These are phyloP conservation scores for Eimeria sp. DNA, from an alignment of 169 alveolate species.

Conservation along the genomic window DNA sequence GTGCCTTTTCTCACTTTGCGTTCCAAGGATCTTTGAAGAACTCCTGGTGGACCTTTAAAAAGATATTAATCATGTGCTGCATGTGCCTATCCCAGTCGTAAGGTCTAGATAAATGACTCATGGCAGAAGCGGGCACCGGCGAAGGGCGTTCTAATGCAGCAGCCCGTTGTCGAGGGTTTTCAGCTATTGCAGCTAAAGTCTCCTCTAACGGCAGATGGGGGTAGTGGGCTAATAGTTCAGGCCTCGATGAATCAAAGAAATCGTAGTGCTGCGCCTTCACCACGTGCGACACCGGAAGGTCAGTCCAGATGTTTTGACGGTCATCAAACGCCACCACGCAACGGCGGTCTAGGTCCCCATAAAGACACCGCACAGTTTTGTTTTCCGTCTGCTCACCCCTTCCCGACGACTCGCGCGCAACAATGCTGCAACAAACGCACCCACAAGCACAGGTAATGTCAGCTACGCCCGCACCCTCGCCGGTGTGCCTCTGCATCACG, in stretches of 20 bases:
- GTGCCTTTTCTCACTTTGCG: constrained; percentile 82
- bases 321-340: constrained; percentile 95
- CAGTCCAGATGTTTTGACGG: constrained; percentile 95
- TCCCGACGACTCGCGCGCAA: constrained; percentile 76
- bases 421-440: constrained; percentile 54
- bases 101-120: constrained; percentile 42
- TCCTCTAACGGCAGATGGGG: constrained; percentile 80
- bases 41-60: constrained; percentile 91
- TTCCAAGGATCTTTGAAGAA: constrained; percentile 92
- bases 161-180: constrained; percentile 28
- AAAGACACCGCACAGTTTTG: constrained; percentile 85
- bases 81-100: constrained; percentile 94
- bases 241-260: constrained; percentile 89
- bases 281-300: constrained; percentile 93
- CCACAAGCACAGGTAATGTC: background rate
- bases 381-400: constrained; percentile 76
- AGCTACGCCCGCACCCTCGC: background rate
- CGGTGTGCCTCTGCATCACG: background rate
- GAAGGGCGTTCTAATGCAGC: constrained; percentile 48
- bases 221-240: constrained; percentile 85
- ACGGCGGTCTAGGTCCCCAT: constrained; percentile 92
- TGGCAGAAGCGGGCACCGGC: constrained; percentile 36
- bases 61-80: constrained; percentile 91
- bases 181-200: constrained; percentile 51
- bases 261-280: constrained; percentile 96